Conservation (phyloP, 495 filamentous ascomycete genomes). For the Xylaria intraflava region DNA sequence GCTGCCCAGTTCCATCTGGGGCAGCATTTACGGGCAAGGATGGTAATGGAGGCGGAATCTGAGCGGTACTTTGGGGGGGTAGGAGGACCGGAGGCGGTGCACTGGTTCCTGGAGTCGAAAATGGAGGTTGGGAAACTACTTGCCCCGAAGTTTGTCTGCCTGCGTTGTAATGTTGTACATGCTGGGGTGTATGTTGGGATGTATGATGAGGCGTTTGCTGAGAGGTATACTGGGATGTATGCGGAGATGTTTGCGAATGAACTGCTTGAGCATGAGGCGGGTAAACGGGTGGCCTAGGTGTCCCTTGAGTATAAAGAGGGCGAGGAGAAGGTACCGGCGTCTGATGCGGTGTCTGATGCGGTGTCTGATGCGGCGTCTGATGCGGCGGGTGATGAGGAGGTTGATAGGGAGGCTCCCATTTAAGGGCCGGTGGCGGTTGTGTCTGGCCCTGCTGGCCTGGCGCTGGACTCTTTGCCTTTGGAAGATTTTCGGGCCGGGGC, state of each 20-base stretch:
- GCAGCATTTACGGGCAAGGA: constrained; percentile 25
- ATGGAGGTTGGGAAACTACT: constrained; percentile 15
- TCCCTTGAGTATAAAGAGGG: constrained; percentile 17
- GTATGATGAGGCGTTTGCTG: constrained; percentile 9
- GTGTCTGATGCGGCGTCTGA: constrained; percentile 42
- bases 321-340: constrained; percentile 24
- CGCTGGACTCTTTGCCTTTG: constrained; percentile 22
- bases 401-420: constrained; percentile 49
- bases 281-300: constrained; percentile 20
- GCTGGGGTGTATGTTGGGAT: constrained; percentile 10
- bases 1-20: constrained; percentile 24
- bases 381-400: constrained; percentile 19
- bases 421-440: constrained; percentile 28
- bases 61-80: constrained; percentile 32
- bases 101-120: constrained; percentile 11
- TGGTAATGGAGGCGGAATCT: constrained; percentile 32
- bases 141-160: constrained; percentile 20
- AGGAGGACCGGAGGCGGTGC: constrained; percentile 27
- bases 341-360: constrained; percentile 16
- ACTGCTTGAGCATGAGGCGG: constrained; percentile 16
- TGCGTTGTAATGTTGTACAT: constrained; percentile 15
- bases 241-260: constrained; percentile 8
- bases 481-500: constrained; percentile 20
- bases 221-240: constrained; percentile 14
- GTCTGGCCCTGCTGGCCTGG: constrained; percentile 21